Evolutionary conservation across 2,329 filamentous ascomycete genomes (phyloP), one percentile per base, ranked within the genome.

Genomic region (Pseudogymnoascus sp.): DNA sequence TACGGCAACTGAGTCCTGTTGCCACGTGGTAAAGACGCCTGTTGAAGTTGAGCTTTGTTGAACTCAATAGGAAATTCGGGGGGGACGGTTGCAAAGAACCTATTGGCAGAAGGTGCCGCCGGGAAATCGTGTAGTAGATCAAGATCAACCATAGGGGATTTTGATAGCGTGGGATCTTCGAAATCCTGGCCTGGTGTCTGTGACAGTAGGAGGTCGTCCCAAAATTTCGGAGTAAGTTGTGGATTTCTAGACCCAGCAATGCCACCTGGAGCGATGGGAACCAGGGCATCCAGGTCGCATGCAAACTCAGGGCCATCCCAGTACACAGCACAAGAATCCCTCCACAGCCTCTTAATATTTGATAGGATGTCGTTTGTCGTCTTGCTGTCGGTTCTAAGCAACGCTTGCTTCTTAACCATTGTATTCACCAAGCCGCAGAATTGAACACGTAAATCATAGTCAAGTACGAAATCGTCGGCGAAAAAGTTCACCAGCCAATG

Each of bases 401-500:
- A 60, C 59, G 59, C 59, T 40, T 60, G 59, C 25, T 42, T 60
- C 59, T 40, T 38, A 60, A 60, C 59, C 59, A 60, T 60, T 31
- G 34, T 78, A 73, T 97, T 97, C 64, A 97, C 81, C 7, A 92
- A 80, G 34, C 86, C 80, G 75, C 93, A 97, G 72, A 97, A 97
- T 14, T 85, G 84, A 4, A 84, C 79, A 7, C 93, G 87, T 34
- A 97, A 79, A 49, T 84, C 79, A 71, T 88, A 87, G 72, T 93
- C 86, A 23, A 88, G 76, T 42, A 96, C 85, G 73, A 96, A 99
- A 73, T 99, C 95, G 72, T 99, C 95, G 63, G 90, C 83, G 69
- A 97, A 99, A 75, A 99, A 99, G 74, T 99, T 99, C 66, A 99
- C 77, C 63, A 97, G 93, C 95, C 95, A 99, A 75, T 99, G 95